These are phyloP conservation scores for Sextonia rubra DNA, from an alignment of 164 flowering plant genomes.

Conservation along the genomic window DNA sequence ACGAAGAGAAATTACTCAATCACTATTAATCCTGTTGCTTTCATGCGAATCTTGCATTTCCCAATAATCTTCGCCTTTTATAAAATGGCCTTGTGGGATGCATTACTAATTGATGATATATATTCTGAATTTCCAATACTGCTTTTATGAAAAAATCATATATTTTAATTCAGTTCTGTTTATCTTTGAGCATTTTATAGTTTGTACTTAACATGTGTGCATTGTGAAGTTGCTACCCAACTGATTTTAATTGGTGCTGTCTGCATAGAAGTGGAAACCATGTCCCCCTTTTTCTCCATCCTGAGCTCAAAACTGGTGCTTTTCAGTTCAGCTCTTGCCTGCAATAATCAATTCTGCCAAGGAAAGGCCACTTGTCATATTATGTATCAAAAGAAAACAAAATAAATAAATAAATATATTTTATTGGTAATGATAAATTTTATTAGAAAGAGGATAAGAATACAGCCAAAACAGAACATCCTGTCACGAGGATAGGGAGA, in stretches of 20 bases:
- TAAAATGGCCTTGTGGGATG: neutral
- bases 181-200: neutral
- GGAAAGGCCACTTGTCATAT: no score
- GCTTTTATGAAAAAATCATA: no score
- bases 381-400: no score
- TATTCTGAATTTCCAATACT: neutral
- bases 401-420: no score
- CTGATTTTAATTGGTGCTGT: neutral
- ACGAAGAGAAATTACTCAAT: neutral
- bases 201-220: neutral
- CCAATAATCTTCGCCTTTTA: neutral
- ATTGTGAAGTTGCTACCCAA: neutral
- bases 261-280: neutral
- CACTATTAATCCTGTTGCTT: neutral
- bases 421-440: no score
- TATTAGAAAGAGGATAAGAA: no score
- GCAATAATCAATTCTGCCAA: no score
- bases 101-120: neutral
- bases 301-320: neutral
- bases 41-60: neutral
- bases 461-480: no score
- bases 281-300: neutral
- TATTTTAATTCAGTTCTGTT: neutral
- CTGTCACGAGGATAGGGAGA: no score
- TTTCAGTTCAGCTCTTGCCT: neutral